Base-by-base conservation (phyloP, 2,329 filamentous ascomycete species). In the Colletotrichum sp. region DNA sequence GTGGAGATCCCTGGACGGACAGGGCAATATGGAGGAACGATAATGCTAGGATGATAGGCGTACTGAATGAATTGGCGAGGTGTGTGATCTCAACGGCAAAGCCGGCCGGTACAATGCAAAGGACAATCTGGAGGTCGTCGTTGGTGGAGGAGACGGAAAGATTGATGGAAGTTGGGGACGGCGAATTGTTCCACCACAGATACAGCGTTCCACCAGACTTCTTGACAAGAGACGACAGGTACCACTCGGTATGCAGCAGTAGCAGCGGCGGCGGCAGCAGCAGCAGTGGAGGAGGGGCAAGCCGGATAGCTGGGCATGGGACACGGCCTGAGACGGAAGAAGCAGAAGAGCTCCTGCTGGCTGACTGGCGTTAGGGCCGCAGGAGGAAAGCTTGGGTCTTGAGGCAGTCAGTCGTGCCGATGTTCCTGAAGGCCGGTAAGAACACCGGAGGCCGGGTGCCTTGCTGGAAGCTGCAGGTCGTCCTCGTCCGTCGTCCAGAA, bases 151-250 rank as follows among this genome's bases (percentile, higher is more conserved):
- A 74, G 73, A 75, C 65, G 75, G 72, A 72, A 66, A 75, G 74
- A 72, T 61, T 75, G 75, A 72, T 71, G 74, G 70, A 74, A 71
- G 66, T 76, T 66, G 66, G 67, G 72, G 64, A 71, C 60, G 77
- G 66, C 28, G 69, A 78, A 76, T 78, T 78, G 75, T 78, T 78
- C 76, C 76, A 78, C 76, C 76, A 78, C 71, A 78, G 76, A 76
- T 55, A 62, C 75, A 36, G 75, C 66, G 75, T 71, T 77, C 71
- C 71, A 78, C 66, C 56, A 48, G 58, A 65, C 64, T 60, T 52
- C 58, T 75, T 61, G 76, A 72, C 75, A 70, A 71, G 66, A 76
- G 56, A 39, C 43, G 6, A 52, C 43, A 22, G 43, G 43, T 52
- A 52, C 43, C 18, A 12, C 39, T 48, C 5, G 16, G 39, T 12